Conservation (phyloP, 2,329 filamentous ascomycete genomes). For the Penicillium sp. region DNA sequence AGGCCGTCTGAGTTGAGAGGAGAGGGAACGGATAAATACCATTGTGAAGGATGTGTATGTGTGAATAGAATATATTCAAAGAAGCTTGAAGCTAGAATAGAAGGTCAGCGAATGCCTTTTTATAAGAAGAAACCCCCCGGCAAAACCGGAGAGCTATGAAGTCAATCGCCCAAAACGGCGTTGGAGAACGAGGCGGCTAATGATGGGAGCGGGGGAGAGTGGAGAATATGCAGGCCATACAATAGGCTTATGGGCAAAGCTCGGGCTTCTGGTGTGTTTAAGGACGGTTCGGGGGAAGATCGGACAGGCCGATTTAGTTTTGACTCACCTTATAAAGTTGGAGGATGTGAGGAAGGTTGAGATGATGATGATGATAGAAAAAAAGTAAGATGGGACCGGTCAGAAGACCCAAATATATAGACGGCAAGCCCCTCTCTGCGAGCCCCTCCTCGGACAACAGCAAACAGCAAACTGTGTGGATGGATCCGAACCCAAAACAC, state of each 20-base stretch:
- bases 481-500: conserved; percentile 16
- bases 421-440: conserved; percentile 5
- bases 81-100: conserved; percentile 10
- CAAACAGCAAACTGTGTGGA: not conserved
- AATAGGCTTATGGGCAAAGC: not conserved
- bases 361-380: conserved; percentile 9
- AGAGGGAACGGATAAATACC: conserved; percentile 67
- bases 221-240: conserved; percentile 14
- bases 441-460: conserved; percentile 9
- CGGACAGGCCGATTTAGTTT: not conserved
- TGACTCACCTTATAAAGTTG: conserved; percentile 9
- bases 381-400: not conserved
- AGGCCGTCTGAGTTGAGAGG: conserved; percentile 60
- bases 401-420: conserved; percentile 12
- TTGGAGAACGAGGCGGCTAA: conserved; percentile 19
- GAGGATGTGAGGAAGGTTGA: not conserved
- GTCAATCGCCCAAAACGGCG: conserved; percentile 14
- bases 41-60: conserved; percentile 48
- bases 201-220: conserved; percentile 11
- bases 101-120: conserved; percentile 10
- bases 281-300: not conserved
- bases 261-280: not conserved
- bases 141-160: conserved; percentile 9
- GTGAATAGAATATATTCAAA: conserved; percentile 3
- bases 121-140: not conserved